Evolutionary conservation across 2,329 filamentous ascomycete genomes (phyloP).

Genomic region (Chlorencoelia australis): DNA sequence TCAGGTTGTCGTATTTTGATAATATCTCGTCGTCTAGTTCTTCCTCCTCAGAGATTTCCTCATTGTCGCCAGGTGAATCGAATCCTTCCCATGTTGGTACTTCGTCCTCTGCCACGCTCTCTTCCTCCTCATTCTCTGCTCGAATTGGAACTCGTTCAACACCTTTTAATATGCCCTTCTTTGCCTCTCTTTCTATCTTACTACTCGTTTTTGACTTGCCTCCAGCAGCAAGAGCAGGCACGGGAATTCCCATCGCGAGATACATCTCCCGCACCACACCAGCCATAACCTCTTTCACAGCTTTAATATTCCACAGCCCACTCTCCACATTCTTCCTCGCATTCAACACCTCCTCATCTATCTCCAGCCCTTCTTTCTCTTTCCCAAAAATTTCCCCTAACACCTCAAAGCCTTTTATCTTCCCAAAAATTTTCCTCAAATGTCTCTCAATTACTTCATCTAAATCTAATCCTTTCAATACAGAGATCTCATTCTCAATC

Average conservation of each 20-base stretch:
- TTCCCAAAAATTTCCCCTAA: slow-evolving; percentile 31
- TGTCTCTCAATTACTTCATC: slow-evolving; percentile 35
- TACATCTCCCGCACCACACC: slow-evolving; percentile 26
- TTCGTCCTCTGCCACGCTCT: slow-evolving; percentile 4
- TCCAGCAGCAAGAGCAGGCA: slow-evolving; percentile 13
- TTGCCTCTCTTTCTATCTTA: slow-evolving; percentile 12
- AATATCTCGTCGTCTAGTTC: slow-evolving; percentile 20
- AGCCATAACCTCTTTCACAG: slow-evolving; percentile 39
- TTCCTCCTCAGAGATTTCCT: slow-evolving; percentile 8
- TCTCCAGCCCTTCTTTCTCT: slow-evolving; percentile 22
- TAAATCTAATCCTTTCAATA: slow-evolving; percentile 40
- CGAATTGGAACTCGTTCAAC: slow-evolving; percentile 6
- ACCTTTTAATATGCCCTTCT: slow-evolving; percentile 9
- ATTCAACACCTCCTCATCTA: slow-evolving; percentile 21
- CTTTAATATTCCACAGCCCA: slow-evolving; percentile 42
- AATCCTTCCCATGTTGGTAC: slow-evolving; percentile 15
- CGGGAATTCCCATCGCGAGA: slow-evolving; percentile 22
- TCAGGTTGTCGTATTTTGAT: slow-evolving; percentile 21
- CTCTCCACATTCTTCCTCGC: slow-evolving; percentile 41
- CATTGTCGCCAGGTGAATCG: slow-evolving; percentile 4
- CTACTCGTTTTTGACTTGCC: slow-evolving; percentile 11
- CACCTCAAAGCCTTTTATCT: slow-evolving; percentile 37
- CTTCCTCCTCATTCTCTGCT: slow-evolving; percentile 4
- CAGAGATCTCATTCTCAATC: slow-evolving; percentile 50
- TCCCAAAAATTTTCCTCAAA: slow-evolving; percentile 39